Percentiles rank a stretch among this genome's conserved stretches.
phyloP scores from a whole-genome alignment of 331 rosid species.

The Acacia pycnantha region DNA sequence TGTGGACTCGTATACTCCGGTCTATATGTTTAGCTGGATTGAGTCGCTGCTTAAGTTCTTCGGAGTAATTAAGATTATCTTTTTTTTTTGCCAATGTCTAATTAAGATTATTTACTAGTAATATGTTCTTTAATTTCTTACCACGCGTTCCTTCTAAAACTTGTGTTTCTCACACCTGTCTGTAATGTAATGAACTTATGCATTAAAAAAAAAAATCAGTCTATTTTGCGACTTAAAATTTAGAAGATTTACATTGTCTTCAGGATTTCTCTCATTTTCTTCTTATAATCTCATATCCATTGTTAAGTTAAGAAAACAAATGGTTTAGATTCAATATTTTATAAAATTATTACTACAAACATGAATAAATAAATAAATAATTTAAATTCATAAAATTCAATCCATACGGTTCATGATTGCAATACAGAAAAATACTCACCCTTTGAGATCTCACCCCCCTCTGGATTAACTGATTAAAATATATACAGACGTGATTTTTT shows the following conservation, averaged over 20 bases:
- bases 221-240: background rate
- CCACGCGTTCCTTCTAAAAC: background rate
- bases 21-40: background rate
- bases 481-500: no score
- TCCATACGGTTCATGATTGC: no score
- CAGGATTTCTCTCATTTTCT: no score
- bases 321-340: no score
- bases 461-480: background rate
- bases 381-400: no score
- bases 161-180: background rate
- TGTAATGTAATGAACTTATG: background rate
- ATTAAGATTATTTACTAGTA: background rate
- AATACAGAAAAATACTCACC: background rate
- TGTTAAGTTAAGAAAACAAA: no score
- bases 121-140: background rate
- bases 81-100: no score
- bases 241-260: background rate
- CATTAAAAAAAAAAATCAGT: background rate
- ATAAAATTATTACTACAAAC: no score
- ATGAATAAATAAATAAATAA: no score
- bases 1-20: no score
- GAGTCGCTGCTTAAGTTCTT: background rate
- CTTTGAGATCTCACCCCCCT: background rate
- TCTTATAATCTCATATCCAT: no score
- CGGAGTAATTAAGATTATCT: background rate